phyloP scores from a whole-genome alignment of 2,329 filamentous ascomycete species.

The Trichoderma afroharzianum region DNA sequence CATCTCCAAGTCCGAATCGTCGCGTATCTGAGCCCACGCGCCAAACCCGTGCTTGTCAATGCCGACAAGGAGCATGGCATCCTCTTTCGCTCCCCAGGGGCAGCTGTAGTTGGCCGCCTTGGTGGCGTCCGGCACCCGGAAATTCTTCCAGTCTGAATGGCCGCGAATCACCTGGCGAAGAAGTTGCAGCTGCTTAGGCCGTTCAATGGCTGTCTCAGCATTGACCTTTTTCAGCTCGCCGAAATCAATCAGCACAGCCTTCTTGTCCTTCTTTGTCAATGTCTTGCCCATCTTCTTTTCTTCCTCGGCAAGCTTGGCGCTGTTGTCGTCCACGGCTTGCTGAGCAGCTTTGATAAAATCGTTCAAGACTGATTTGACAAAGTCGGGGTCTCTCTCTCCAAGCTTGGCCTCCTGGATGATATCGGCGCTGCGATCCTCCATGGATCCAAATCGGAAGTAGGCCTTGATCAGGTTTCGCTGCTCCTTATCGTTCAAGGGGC shows the following conservation, averaged over 20 bases:
- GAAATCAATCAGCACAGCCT: slow-evolving; percentile 94
- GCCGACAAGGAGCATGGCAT: slow-evolving; percentile 94
- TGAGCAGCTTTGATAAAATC: slow-evolving; percentile 63
- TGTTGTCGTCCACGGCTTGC: slow-evolving; percentile 62
- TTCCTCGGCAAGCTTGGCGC: slow-evolving; percentile 69
- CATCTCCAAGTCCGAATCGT: slow-evolving; percentile 83
- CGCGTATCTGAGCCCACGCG: slow-evolving; percentile 90
- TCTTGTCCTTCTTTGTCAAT: slow-evolving; percentile 94
- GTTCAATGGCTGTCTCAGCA: slow-evolving; percentile 89
- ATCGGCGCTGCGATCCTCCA: slow-evolving; percentile 84
- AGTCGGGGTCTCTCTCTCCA: slow-evolving; percentile 73
- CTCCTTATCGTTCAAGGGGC: slow-evolving; percentile 90
- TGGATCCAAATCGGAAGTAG: slow-evolving; percentile 84
- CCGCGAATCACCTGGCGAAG: slow-evolving; percentile 70
- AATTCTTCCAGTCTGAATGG: slow-evolving; percentile 67
- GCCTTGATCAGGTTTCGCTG: slow-evolving; percentile 87
- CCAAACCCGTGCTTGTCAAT: slow-evolving; percentile 94
- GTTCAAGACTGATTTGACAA: slow-evolving; percentile 70
- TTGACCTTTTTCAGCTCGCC: slow-evolving; percentile 92
- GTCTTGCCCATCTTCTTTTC: slow-evolving; percentile 79
- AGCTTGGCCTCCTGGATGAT: slow-evolving; percentile 85
- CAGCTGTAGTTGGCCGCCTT: slow-evolving; percentile 91
- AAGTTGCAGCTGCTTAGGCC: slow-evolving; percentile 83
- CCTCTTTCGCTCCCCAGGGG: slow-evolving; percentile 87
- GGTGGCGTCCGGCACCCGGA: slow-evolving; percentile 84